Conservation (phyloP, 306 rosid species). For the Castanea sativa region DNA sequence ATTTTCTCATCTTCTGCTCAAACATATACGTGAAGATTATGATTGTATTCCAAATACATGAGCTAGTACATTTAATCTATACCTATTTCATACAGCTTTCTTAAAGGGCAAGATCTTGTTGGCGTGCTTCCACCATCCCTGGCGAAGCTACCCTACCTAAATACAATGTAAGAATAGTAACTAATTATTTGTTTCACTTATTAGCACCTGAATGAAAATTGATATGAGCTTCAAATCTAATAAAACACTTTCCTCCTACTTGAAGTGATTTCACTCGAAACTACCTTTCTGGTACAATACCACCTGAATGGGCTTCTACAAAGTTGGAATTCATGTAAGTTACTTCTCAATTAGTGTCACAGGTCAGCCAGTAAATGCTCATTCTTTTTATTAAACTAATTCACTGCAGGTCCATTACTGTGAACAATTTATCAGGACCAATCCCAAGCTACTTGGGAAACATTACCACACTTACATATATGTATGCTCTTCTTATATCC, state of each 20-base stretch:
- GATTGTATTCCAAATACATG: too few species aligned
- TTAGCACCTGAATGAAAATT: neutral
- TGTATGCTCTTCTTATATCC: conserved; percentile 13
- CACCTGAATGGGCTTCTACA: conserved; percentile 21
- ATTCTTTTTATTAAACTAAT: neutral
- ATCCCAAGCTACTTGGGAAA: conserved; percentile 27
- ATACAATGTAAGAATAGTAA: conserved; percentile 6
- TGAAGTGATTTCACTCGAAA: conserved; percentile 15
- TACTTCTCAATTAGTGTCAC: neutral
- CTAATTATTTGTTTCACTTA: neutral
- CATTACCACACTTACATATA: conserved; percentile 18
- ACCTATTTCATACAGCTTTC: neutral
- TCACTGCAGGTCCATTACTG: conserved; percentile 25
- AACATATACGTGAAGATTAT: too few species aligned
- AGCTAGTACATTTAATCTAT: too few species aligned
- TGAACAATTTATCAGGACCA: conserved; percentile 30
- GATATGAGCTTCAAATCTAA: neutral
- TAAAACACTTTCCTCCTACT: neutral
- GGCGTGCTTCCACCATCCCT: conserved; percentile 31
- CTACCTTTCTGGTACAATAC: conserved; percentile 28
- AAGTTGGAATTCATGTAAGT: conserved; percentile 24
- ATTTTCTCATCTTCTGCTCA: too few species aligned
- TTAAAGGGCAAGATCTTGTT: conserved; percentile 25
- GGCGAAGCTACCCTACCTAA: conserved; percentile 19
- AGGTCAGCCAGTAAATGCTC: neutral